These are phyloP conservation scores for Penicillium sp. DNA, from an alignment of 2,329 filamentous ascomycete genomes.

Conservation along the genomic window DNA sequence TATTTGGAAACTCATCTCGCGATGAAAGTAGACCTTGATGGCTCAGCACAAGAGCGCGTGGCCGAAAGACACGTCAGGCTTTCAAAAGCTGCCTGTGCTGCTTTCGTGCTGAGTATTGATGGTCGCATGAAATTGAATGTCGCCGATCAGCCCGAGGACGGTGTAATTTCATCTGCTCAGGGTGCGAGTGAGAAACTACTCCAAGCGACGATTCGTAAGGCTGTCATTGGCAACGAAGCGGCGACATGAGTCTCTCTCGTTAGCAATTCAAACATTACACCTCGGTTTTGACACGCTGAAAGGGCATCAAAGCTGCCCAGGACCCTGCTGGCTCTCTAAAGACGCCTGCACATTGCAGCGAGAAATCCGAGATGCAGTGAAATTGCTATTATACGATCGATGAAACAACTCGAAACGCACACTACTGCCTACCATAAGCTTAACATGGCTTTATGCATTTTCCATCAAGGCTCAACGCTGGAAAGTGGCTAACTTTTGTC, in stretches of 20 bases:
- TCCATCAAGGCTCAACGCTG: neutral
- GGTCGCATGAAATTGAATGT: conserved; percentile 45
- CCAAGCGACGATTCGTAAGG: conserved; percentile 34
- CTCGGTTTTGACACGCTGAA: neutral
- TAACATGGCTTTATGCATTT: neutral
- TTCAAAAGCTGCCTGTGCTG: conserved; percentile 43
- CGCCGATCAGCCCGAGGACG: conserved; percentile 22
- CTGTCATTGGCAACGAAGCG: conserved; percentile 25
- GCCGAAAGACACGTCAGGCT: conserved; percentile 37
- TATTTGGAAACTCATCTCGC: conserved; percentile 46
- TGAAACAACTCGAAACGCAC: neutral
- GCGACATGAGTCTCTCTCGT: conserved; percentile 16
- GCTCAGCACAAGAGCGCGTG: conserved; percentile 5
- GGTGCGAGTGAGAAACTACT: conserved; percentile 39
- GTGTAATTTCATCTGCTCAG: conserved; percentile 28
- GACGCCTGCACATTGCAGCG: neutral
- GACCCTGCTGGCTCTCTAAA: neutral
- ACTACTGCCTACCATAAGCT: neutral
- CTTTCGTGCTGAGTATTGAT: conserved; percentile 44
- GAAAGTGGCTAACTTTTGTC: neutral
- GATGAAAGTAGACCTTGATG: conserved; percentile 42
- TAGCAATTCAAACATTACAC: neutral
- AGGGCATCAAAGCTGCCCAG: neutral
- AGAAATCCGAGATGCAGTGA: neutral
- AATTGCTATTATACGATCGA: neutral